phyloP scores from a whole-genome alignment of 2,329 filamentous ascomycete species.

The Apiospora kogelbergensis region DNA sequence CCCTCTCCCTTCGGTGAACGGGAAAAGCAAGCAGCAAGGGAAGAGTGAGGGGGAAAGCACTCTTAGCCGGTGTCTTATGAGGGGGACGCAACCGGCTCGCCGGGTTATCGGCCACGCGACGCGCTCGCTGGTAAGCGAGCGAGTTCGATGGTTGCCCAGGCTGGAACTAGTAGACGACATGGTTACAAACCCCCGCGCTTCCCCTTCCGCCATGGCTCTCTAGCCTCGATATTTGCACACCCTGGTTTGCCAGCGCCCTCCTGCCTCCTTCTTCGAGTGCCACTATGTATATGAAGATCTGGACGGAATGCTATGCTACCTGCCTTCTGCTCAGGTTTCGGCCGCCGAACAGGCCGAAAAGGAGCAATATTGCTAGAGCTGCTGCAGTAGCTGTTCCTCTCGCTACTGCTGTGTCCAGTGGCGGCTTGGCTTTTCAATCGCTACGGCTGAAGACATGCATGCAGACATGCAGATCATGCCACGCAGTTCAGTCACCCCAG shows the following conservation, averaged over 20 bases:
- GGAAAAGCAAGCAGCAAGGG: neutral
- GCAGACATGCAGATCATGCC: neutral
- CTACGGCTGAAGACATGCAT: conserved; percentile 1
- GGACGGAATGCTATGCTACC: neutral
- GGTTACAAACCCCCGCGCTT: neutral
- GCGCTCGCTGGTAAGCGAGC: neutral
- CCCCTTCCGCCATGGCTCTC: neutral
- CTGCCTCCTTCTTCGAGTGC: neutral
- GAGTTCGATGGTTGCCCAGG: neutral
- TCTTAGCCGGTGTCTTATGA: neutral
- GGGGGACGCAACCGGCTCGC: neutral
- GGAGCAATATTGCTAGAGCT: neutral
- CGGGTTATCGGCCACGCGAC: neutral
- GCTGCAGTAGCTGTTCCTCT: neutral
- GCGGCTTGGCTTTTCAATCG: neutral
- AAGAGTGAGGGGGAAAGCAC: too few relatives aligned
- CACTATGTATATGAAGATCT: neutral
- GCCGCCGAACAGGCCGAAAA: neutral
- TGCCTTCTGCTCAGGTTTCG: too few relatives aligned
- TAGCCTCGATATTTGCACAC: neutral
- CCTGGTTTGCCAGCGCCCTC: neutral
- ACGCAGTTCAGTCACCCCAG: neutral
- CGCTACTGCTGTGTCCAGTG: neutral
- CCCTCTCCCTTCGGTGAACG: neutral
- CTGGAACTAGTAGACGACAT: neutral